Base-by-base conservation (phyloP, 2,329 filamentous ascomycete species). In the Helotiales sp. region DNA sequence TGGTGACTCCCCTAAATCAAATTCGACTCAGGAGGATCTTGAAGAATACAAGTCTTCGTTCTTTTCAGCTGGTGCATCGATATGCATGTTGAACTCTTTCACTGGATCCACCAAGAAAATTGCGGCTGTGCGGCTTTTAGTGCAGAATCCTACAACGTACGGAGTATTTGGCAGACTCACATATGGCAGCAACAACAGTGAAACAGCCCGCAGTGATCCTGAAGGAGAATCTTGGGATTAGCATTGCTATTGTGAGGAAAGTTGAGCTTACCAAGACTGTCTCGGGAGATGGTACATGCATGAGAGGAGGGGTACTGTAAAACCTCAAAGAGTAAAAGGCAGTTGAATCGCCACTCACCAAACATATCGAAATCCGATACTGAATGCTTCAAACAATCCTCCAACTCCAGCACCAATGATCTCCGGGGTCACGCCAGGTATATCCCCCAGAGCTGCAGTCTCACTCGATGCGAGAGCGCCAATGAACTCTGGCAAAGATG, bases 31-130 rank as follows among this genome's bases (percentile, higher is more conserved):
- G n/a, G n/a, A n/a, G n/a, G 52, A 58, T 6, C 26, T 58, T n/a
- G n/a, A 45, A 20, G 61, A 64, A 40, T 40, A 67, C 81, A 83
- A 10, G 61, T 72, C 71, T 50, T 76, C 71, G 40, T 76, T 75
- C 61, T 78, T 77, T 68, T 80, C 79, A 2, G 77, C 72, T 1
- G 79, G 79, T 20, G 75, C 76, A 64, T 80, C 79, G 34, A 80
- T 78, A 40, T 75, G 76, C 70, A 75, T 79, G 65, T 78, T 80
- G 69, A 80, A 79, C 50, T 80, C 78, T 61, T 76, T 74, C 20
- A 69, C 73, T 1, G 75, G 77, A 55, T 80, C 78, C 11, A 76
- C 66, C 6, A 80, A 50, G 65, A 79, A 78, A 28, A 70, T 28
- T 52, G 70, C 8, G 62, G 45, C 70, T 71, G 32, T 30, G 28